Evolutionary conservation across 2,329 filamentous ascomycete genomes (phyloP).

Genomic region (Fusarium sp.): DNA sequence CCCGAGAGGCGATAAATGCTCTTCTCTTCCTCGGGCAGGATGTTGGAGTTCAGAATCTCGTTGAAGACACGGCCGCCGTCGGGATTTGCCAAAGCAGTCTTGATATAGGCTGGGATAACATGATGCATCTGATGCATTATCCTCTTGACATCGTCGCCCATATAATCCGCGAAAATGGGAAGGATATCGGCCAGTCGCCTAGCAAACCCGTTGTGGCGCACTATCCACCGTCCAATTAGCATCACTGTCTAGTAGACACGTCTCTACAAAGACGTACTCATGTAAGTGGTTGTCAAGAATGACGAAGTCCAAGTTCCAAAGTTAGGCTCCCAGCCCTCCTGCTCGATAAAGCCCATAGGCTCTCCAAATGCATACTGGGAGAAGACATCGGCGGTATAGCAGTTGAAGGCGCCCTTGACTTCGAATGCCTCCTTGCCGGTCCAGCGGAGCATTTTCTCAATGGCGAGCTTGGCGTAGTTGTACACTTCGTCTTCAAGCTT

Average conservation of each 20-base stretch:
- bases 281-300: slow-evolving; percentile 45
- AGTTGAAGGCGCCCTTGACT: slow-evolving; percentile 48
- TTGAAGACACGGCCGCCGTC: slow-evolving; percentile 23
- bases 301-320: slow-evolving; percentile 47
- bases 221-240: neutral
- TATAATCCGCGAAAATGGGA: slow-evolving; percentile 13
- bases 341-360: slow-evolving; percentile 40
- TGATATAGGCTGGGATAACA: slow-evolving; percentile 19
- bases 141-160: slow-evolving; percentile 20
- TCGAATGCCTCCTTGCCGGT: slow-evolving; percentile 43
- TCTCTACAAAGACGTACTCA: slow-evolving; percentile 1
- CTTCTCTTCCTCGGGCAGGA: slow-evolving; percentile 48
- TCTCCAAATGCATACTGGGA: slow-evolving; percentile 50
- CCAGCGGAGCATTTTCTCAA: slow-evolving; percentile 43
- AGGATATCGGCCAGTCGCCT: slow-evolving; percentile 32
- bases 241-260: neutral
- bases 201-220: slow-evolving; percentile 42
- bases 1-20: slow-evolving; percentile 45
- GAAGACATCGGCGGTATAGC: slow-evolving; percentile 51
- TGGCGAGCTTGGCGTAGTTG: slow-evolving; percentile 36
- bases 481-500: slow-evolving; percentile 40
- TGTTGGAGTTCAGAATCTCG: slow-evolving; percentile 29
- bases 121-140: slow-evolving; percentile 30
- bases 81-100: slow-evolving; percentile 2
- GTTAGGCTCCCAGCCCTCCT: slow-evolving; percentile 49